Conservation (phyloP, 352 stramenopile species). For the Salisapilia sapeloensis region DNA sequence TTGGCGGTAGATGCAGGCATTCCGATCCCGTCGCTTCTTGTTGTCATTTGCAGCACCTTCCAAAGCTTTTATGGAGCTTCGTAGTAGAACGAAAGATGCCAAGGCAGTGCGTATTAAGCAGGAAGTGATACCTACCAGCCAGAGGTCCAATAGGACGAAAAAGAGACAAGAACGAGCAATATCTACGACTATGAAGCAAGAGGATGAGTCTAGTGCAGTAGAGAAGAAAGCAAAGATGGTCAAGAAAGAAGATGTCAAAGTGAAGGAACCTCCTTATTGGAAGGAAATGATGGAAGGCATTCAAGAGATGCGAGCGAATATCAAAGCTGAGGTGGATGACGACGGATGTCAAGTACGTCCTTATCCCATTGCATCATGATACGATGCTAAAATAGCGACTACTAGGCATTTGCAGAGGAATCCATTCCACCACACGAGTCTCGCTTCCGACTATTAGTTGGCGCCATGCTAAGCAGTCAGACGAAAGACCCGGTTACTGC, state of each 20-base stretch:
- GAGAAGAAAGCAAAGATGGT: slow-evolving; percentile 1
- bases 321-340: slow-evolving; percentile 53
- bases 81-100: too few relatives aligned
- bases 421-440: slow-evolving; percentile 18
- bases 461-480: slow-evolving; percentile 94
- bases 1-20: too few relatives aligned
- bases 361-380: background rate
- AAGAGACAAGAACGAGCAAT: too few relatives aligned
- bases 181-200: too few relatives aligned
- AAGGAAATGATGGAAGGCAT: slow-evolving; percentile 39
- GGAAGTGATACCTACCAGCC: too few relatives aligned
- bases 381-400: too few relatives aligned
- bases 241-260: slow-evolving; percentile 11
- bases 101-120: too few relatives aligned
- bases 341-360: slow-evolving; percentile 36
- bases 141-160: too few relatives aligned
- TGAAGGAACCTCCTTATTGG: slow-evolving; percentile 19
- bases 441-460: slow-evolving; percentile 89
- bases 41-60: too few relatives aligned
- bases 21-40: too few relatives aligned
- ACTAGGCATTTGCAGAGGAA: slow-evolving; percentile 8
- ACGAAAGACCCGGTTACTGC: slow-evolving; percentile 90
- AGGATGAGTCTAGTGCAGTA: too few relatives aligned
- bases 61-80: too few relatives aligned
- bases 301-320: slow-evolving; percentile 39